Conservation (phyloP, 2,329 filamentous ascomycete genomes). For the Fusarium sulawesiense region DNA sequence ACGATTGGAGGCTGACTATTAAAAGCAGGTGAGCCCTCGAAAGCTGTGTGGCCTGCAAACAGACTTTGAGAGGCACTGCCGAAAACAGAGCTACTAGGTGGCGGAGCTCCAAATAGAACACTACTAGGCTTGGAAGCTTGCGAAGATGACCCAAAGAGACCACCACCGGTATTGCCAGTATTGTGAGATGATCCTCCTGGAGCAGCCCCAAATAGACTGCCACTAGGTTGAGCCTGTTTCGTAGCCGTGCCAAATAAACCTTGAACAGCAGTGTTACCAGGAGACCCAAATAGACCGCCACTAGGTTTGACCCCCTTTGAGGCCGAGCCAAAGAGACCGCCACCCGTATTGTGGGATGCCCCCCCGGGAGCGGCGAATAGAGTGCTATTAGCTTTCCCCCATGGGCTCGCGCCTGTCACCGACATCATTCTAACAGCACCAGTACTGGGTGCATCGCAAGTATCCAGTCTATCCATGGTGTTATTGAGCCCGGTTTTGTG, state of each 20-base stretch:
- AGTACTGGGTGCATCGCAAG: background rate
- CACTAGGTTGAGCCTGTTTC: background rate
- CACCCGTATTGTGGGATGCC: background rate
- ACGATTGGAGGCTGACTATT: background rate
- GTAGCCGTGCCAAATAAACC: background rate
- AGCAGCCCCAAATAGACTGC: background rate
- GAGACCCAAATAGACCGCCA: background rate
- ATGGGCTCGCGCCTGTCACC: background rate
- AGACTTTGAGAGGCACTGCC: background rate
- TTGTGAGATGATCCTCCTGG: background rate
- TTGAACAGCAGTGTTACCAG: background rate
- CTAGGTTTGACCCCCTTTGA: background rate
- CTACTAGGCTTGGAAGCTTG: background rate
- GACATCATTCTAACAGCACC: background rate
- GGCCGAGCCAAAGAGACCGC: background rate
- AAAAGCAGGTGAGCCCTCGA: background rate
- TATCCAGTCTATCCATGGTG: background rate
- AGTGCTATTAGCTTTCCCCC: background rate
- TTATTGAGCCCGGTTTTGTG: background rate
- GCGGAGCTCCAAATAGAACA: background rate
- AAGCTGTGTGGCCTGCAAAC: background rate
- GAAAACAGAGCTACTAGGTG: background rate
- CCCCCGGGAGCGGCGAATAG: background rate
- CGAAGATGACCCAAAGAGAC: background rate
- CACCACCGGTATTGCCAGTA: background rate